A percentile compares a stretch with the other conserved stretches of the same genome.
These are phyloP conservation scores for Suhomyces prunicola DNA, from an alignment of 805 yeast genomes.

Conservation along the genomic window DNA sequence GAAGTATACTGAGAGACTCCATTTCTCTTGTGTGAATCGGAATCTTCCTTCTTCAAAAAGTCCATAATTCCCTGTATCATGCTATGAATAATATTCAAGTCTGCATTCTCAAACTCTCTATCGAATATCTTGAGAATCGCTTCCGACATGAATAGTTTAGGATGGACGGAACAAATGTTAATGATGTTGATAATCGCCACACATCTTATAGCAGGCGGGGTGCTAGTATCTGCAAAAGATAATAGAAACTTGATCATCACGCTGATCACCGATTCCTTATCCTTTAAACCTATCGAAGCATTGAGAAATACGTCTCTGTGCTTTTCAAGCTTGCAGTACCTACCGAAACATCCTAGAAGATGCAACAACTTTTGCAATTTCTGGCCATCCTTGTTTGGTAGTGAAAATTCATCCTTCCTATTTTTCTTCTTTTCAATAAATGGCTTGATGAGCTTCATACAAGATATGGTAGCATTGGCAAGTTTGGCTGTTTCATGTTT, in stretches of 20 bases:
- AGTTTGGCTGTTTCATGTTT: slow-evolving; percentile 47
- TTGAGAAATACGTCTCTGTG: slow-evolving; percentile 37
- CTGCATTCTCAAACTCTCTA: slow-evolving; percentile 38
- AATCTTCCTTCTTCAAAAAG: slow-evolving; percentile 58
- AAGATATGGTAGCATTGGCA: slow-evolving; percentile 62
- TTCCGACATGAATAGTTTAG: slow-evolving; percentile 61
- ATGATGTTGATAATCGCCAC: slow-evolving; percentile 58
- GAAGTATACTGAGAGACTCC: slow-evolving; percentile 40
- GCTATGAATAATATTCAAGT: slow-evolving; percentile 44
- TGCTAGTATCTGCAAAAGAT: slow-evolving; percentile 42
- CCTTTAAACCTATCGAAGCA: slow-evolving; percentile 41
- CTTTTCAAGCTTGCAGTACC: slow-evolving; percentile 59
- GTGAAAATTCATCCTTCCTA: not conserved
- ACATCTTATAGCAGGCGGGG: slow-evolving; percentile 37
- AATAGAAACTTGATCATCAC: slow-evolving; percentile 58
- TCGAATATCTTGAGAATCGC: slow-evolving; percentile 53
- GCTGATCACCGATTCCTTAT: slow-evolving; percentile 54
- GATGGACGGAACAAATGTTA: slow-evolving; percentile 57
- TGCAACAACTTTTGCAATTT: slow-evolving; percentile 52
- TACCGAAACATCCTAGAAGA: slow-evolving; percentile 68
- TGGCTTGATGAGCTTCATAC: slow-evolving; percentile 50
- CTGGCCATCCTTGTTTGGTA: slow-evolving; percentile 1
- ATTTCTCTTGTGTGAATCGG: slow-evolving; percentile 36
- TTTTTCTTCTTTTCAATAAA: slow-evolving; percentile 30
- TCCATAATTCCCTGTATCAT: slow-evolving; percentile 56